phyloP scores from a whole-genome alignment of 176 grass and related monocot species.

The Oryza brachyantha region DNA sequence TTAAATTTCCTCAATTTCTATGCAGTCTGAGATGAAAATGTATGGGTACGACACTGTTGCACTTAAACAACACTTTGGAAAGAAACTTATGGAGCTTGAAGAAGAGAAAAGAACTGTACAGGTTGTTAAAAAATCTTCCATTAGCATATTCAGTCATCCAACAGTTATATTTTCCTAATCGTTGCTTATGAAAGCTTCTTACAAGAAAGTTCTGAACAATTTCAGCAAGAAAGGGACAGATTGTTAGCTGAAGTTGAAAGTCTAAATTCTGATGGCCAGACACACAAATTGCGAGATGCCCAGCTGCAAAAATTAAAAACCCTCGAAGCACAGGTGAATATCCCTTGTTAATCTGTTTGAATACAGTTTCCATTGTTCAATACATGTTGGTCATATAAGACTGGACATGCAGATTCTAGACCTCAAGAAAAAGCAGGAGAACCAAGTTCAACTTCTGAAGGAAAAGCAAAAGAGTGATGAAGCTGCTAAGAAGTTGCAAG shows the following conservation, averaged over 20 bases:
- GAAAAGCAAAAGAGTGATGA: constrained; percentile 99
- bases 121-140: constrained; percentile 49
- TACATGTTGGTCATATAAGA: constrained; percentile 23
- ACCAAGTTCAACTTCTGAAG: constrained; percentile 91
- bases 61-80: constrained; percentile 92
- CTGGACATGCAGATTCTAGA: constrained; percentile 68
- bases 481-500: constrained; percentile 95
- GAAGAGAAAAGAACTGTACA: constrained; percentile 92
- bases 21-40: constrained; percentile 99
- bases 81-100: constrained; percentile 96
- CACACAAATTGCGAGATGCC: constrained; percentile 84
- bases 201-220: constrained; percentile 35
- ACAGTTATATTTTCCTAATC: constrained; percentile 1
- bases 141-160: constrained; percentile 1
- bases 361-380: not conserved
- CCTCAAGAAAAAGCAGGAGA: constrained; percentile 99
- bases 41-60: constrained; percentile 84
- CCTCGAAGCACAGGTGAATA: constrained; percentile 87
- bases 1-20: constrained; percentile 5
- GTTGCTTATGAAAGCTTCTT: constrained; percentile 19
- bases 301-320: constrained; percentile 90
- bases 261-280: constrained; percentile 81
- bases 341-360: constrained; percentile 11
- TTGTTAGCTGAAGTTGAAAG: constrained; percentile 95
- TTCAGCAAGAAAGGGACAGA: constrained; percentile 95